A percentile compares a stretch with the other conserved stretches of the same genome.
Evolutionary conservation across 2,329 filamentous ascomycete species (phyloP).

Genomic region (Pestalotiopsis sp.): DNA sequence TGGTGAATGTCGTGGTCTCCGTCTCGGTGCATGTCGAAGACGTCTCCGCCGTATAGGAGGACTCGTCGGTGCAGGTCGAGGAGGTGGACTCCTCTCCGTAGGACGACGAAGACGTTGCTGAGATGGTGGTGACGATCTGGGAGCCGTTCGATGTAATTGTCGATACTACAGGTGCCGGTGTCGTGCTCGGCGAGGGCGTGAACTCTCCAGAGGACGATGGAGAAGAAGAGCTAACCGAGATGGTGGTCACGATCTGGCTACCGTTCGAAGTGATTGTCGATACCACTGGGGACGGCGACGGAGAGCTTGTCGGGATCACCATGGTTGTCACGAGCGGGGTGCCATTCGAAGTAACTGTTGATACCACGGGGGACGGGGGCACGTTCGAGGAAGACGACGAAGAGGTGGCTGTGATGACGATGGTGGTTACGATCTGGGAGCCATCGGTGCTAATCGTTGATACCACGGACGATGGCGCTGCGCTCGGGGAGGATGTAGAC

Average conservation of each 20-base stretch:
- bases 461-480: too few species aligned
- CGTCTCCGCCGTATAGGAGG: slow-evolving; percentile 14
- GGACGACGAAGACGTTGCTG: neutral
- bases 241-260: neutral
- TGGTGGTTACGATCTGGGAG: neutral
- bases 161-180: too few species aligned
- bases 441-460: neutral
- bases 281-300: too few species aligned
- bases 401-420: neutral
- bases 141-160: too few species aligned
- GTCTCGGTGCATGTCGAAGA: slow-evolving; percentile 23
- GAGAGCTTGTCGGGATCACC: too few species aligned
- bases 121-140: neutral
- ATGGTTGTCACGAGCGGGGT: neutral
- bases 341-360: neutral
- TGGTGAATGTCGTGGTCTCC: slow-evolving; percentile 15
- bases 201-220: too few species aligned
- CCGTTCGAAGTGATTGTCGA: too few species aligned
- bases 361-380: too few species aligned
- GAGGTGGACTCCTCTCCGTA: slow-evolving; percentile 11
- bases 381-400: too few species aligned
- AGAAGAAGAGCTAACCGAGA: neutral
- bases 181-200: too few species aligned
- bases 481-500: too few species aligned
- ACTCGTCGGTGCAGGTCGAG: slow-evolving; percentile 21